Base-by-base conservation (phyloP, 2,329 filamentous ascomycete genomes). In the Zalaria obscura region DNA sequence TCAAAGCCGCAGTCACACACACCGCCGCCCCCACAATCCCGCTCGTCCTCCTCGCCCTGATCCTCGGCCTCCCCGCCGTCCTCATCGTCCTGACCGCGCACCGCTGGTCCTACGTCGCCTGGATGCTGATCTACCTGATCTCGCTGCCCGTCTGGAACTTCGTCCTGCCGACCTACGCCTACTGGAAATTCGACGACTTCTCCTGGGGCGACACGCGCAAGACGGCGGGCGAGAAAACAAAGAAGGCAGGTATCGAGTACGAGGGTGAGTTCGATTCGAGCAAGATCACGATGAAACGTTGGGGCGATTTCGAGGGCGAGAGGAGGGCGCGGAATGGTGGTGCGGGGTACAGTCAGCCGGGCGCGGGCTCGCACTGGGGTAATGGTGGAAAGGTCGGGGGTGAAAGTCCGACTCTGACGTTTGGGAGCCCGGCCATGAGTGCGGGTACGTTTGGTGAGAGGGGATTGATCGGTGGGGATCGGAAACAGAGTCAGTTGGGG, bases 171-270 rank as follows among this genome's bases (percentile, higher is more conserved):
- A 76, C 77, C 5, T 98, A 98, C 59, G 83, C 91, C 3, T 98
- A 89, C 70, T 98, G 91, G 91, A 96, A 98, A 67, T 98, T 98
- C 60, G 91, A 98, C 60, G 91, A 98, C 68, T 98, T 98, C 70
- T 93, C 84, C 43, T 98, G 91, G 91, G 91, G 91, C 55, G 93
- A 98, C 49, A 98, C 91, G 42, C 78, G 91, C 47, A 93, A 96
- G 75, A 94, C 89, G 34, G 84, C 80, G 0, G 88, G 88, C 27
- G 89, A 94, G 57, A 85, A 83, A 67, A 80, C 76, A 9, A 88
- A 89, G 69, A 91, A 89, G 66, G 83, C 75, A 2, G 57, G 56
- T 5, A 55, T 48, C 26, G 88, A 89, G 55, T 81, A 81, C 48
- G 86, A 95, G 63, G 91, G 91, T 48, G 91, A 96, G 63, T 98